phyloP scores from a whole-genome alignment of 129 eudicot genomes.

The Smallanthus sonchifolius region DNA sequence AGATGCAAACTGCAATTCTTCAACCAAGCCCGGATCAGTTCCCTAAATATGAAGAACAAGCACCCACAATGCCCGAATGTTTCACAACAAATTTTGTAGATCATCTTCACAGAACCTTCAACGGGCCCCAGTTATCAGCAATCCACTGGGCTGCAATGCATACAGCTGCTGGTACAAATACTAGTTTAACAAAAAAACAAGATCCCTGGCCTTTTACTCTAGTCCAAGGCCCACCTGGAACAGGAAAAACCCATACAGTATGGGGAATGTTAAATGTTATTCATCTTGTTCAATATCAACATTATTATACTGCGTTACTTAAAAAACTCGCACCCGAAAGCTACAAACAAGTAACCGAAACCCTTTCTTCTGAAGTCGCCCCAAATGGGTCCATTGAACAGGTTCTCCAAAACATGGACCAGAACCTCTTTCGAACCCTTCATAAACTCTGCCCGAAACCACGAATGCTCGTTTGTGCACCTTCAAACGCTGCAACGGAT shows the following conservation, averaged over 20 bases:
- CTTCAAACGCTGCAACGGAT: conserved; percentile 98
- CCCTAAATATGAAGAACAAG: conserved; percentile 87
- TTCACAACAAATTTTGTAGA: conserved; percentile 85
- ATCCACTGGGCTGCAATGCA: conserved; percentile 99
- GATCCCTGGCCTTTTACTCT: conserved; percentile 98
- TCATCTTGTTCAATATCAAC: conserved; percentile 97
- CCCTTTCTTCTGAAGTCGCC: conserved; percentile 41
- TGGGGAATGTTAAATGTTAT: conserved; percentile 99
- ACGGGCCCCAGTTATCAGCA: conserved; percentile 84
- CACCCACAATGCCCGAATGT: conserved; percentile 90
- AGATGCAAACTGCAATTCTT: conserved; percentile 99
- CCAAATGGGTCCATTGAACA: conserved; percentile 78
- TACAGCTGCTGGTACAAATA: conserved; percentile 93
- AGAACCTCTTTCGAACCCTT: conserved; percentile 84
- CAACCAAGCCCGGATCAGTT: conserved; percentile 91
- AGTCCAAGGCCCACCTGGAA: conserved; percentile 99
- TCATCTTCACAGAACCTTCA: conserved; percentile 62
- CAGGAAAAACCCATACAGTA: conserved; percentile 95
- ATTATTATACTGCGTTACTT: conserved; percentile 80
- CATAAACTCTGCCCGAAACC: conserved; percentile 97
- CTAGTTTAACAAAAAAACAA: conserved; percentile 58
- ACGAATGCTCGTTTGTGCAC: conserved; percentile 97
- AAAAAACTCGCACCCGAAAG: conserved; percentile 98
- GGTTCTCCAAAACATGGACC: conserved; percentile 95
- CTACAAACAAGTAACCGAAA: conserved; percentile 78